Evolutionary conservation across 768 basidiomycete genomes (phyloP), one percentile per base, ranked within the genome.

Genomic region (Pisolithus microcarpus): DNA sequence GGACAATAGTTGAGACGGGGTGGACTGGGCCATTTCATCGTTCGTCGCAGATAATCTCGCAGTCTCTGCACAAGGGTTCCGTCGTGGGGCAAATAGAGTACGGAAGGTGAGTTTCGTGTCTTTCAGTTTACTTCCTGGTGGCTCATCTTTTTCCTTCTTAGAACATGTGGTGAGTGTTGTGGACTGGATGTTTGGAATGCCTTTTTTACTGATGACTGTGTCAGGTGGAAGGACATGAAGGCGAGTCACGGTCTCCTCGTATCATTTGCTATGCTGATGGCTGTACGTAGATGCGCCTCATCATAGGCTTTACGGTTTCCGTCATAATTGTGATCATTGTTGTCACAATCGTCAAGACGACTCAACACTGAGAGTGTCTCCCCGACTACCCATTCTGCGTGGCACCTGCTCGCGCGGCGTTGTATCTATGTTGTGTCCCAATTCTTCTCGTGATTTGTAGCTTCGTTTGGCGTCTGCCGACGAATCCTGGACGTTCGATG

Each of bases 161-260:
- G 90, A 91, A 90, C 65, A 91, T 91, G 89, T 92, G 89, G 89
- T 90, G 80, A 72, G 87, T 72, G 45, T 40, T 31, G 26, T 43
- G 49, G 50, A 18, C 16, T 21, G 34, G 11, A 4, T 34, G 28
- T 46, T 47, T 45, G 15, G 9, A 39, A 46, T 10, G 36, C 38
- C 13, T 26, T 30, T 55, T 30, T 38, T 47, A 55, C 54, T 48
- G 18, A 39, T 13, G 15, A 42, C 54, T 49, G 42, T 47, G 31
- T 34, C 49, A 91, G 89, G 89, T 94, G 92, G 92, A 94, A 96
- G 68, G 93, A 96, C 67, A 92, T 92, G 89, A 92, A 92, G 85
- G 89, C 87, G 52, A 46, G 75, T 65, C 46, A 39, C 19, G 18
- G 6, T 38, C 37, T 43, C 50, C 30, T 43, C 16, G 8, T 21